A percentile compares a stretch with the other conserved stretches of the same genome.
These are phyloP conservation scores for Populus trichocarpa DNA, from an alignment of 441 rosid genomes.

Conservation along the genomic window DNA sequence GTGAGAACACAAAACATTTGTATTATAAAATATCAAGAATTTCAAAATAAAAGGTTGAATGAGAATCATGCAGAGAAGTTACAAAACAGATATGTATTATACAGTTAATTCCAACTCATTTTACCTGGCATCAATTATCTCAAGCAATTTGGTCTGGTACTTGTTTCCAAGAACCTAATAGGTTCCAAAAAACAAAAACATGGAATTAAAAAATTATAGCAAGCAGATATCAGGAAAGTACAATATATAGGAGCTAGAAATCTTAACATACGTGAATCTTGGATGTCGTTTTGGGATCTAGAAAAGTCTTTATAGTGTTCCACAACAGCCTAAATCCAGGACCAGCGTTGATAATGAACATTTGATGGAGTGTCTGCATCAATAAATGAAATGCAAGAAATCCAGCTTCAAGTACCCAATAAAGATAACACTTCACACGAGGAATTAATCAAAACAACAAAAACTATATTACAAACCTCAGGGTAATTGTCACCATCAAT, in stretches of 20 bases:
- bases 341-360: conserved; percentile 98
- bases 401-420: conserved; percentile 1
- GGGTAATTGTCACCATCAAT: conserved; percentile 97
- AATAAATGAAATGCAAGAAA: background rate
- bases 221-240: background rate
- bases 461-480: conserved; percentile 47
- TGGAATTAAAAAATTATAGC: background rate
- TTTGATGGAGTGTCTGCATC: conserved; percentile 81
- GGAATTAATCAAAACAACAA: background rate
- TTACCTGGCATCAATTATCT: conserved; percentile 26
- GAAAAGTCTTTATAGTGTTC: conserved; percentile 85
- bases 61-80: background rate
- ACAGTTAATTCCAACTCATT: conserved; percentile 6
- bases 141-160: conserved; percentile 91
- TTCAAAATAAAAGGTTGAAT: background rate
- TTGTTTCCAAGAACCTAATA: conserved; percentile 90
- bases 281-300: conserved; percentile 95
- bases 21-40: background rate
- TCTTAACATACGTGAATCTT: conserved; percentile 74
- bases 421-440: background rate
- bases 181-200: conserved; percentile 18
- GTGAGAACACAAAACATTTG: background rate
- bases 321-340: conserved; percentile 94
- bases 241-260: conserved; percentile 4
- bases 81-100: background rate